Evolutionary conservation across 2,329 filamentous ascomycete genomes (phyloP).

Genomic region (Aspergillus sp.): DNA sequence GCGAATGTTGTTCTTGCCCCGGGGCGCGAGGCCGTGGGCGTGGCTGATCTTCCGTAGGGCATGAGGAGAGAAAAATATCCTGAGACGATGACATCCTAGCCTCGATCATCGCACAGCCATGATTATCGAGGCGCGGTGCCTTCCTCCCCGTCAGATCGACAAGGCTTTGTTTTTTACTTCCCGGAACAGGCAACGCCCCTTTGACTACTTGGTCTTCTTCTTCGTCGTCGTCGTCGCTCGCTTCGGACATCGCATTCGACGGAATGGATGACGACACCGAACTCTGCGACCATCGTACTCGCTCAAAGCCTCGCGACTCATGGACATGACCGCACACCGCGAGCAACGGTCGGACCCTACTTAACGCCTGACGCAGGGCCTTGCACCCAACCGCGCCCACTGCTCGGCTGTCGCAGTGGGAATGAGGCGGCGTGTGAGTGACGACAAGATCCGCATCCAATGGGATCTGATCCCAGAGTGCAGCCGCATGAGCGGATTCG

Average conservation of each 20-base stretch:
- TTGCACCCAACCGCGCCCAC: slow-evolving; percentile 49
- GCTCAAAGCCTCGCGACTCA: slow-evolving; percentile 54
- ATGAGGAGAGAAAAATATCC: not conserved
- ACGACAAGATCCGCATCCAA: slow-evolving; percentile 54
- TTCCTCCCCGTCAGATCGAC: slow-evolving; percentile 52
- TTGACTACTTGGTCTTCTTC: slow-evolving; percentile 13
- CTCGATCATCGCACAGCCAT: slow-evolving; percentile 17
- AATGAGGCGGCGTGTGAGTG: slow-evolving; percentile 56
- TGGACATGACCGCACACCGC: slow-evolving; percentile 62
- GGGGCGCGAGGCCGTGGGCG: not conserved
- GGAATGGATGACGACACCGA: not conserved
- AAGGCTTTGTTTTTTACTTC: slow-evolving; percentile 55
- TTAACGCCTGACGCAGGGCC: slow-evolving; percentile 45
- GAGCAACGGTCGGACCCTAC: slow-evolving; percentile 50
- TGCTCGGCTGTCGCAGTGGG: slow-evolving; percentile 46
- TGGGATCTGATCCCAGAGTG: slow-evolving; percentile 53
- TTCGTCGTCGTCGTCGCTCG: not conserved
- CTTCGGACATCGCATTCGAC: not conserved
- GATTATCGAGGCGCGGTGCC: slow-evolving; percentile 34
- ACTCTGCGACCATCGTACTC: slow-evolving; percentile 46
- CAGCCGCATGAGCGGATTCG: slow-evolving; percentile 37
- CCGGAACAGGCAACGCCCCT: slow-evolving; percentile 40
- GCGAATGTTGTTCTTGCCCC: slow-evolving; percentile 1
- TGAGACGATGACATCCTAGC: not conserved
- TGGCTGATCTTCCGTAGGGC: not conserved